Percentiles rank a stretch among this genome's conserved stretches.
phyloP scores from a whole-genome alignment of 2,329 filamentous ascomycete species.

The Ascochyta pisi region DNA sequence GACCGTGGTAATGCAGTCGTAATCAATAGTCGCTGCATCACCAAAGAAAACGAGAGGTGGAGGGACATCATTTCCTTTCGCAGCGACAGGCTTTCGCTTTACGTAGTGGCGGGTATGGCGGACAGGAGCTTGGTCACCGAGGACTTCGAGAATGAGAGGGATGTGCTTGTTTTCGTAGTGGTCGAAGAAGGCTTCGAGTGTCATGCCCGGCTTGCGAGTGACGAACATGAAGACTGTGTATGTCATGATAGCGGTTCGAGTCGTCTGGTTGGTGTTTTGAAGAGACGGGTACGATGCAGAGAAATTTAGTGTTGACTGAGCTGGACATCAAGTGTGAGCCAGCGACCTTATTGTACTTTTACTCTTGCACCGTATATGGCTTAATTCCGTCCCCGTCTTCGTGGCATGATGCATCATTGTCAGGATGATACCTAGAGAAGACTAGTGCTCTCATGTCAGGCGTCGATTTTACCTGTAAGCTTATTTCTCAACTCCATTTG shows the following conservation, averaged over 20 bases:
- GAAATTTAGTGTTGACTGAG: background rate
- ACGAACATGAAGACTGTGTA: constrained; percentile 28
- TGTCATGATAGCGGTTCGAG: constrained; percentile 20
- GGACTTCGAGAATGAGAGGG: constrained; percentile 28
- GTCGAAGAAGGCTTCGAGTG: constrained; percentile 27
- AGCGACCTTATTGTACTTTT: background rate
- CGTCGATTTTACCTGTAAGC: constrained; percentile 8
- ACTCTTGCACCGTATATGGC: background rate
- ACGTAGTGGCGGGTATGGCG: constrained; percentile 34
- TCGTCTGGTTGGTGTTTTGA: background rate
- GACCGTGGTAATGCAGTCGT: constrained; percentile 29
- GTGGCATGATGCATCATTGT: background rate
- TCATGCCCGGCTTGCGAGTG: constrained; percentile 26
- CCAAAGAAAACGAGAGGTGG: constrained; percentile 17
- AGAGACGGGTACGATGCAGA: background rate
- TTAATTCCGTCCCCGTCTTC: background rate
- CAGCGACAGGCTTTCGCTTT: constrained; percentile 17
- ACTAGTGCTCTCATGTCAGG: background rate
- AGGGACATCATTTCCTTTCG: background rate
- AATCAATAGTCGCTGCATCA: constrained; percentile 14
- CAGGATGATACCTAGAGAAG: background rate
- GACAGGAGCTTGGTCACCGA: constrained; percentile 29
- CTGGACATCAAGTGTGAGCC: background rate
- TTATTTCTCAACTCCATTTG: background rate
- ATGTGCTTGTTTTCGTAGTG: constrained; percentile 34